Percentiles rank a stretch among this genome's conserved stretches.
Conservation (phyloP, 2,329 filamentous ascomycete species). For the Ascochyta koolunga region DNA sequence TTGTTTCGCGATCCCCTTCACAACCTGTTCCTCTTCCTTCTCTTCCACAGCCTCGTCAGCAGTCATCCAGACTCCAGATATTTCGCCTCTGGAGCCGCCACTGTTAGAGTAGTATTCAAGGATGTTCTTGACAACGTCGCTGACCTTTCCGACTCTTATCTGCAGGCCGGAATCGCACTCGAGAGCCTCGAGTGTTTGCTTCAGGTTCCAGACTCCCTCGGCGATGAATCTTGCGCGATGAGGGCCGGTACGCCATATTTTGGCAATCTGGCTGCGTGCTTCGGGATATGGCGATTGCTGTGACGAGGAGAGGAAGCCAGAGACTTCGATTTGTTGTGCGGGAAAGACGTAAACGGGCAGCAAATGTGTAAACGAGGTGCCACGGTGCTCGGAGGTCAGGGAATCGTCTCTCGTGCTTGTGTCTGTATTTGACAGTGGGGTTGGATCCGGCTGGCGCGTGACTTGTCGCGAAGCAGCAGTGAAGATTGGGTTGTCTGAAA, state of each 20-base stretch:
- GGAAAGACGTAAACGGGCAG: constrained; percentile 71
- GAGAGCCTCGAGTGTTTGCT: constrained; percentile 63
- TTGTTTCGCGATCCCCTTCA: constrained; percentile 60
- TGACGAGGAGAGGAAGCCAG: constrained; percentile 67
- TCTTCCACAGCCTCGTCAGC: constrained; percentile 74
- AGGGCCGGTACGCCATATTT: constrained; percentile 76
- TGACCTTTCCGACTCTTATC: constrained; percentile 67
- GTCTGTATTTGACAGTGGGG: constrained; percentile 14
- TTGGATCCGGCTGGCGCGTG: constrained; percentile 14
- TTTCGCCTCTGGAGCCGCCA: constrained; percentile 44
- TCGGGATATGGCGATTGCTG: constrained; percentile 66
- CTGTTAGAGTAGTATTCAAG: constrained; percentile 53
- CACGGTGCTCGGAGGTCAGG: constrained; percentile 29
- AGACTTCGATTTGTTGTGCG: constrained; percentile 74
- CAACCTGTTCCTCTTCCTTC: constrained; percentile 64
- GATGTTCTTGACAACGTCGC: constrained; percentile 65
- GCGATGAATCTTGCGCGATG: constrained; percentile 74
- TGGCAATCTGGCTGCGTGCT: constrained; percentile 68
- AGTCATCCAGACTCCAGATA: constrained; percentile 76
- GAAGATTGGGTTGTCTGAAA: constrained; percentile 76
- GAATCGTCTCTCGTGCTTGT: constrained; percentile 48
- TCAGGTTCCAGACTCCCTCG: constrained; percentile 75
- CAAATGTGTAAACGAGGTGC: constrained; percentile 58
- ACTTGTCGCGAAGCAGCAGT: constrained; percentile 56
- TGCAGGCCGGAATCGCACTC: constrained; percentile 63